Base-by-base conservation (phyloP, 495 filamentous ascomycete species). In the Hypoxylon fuscum region DNA sequence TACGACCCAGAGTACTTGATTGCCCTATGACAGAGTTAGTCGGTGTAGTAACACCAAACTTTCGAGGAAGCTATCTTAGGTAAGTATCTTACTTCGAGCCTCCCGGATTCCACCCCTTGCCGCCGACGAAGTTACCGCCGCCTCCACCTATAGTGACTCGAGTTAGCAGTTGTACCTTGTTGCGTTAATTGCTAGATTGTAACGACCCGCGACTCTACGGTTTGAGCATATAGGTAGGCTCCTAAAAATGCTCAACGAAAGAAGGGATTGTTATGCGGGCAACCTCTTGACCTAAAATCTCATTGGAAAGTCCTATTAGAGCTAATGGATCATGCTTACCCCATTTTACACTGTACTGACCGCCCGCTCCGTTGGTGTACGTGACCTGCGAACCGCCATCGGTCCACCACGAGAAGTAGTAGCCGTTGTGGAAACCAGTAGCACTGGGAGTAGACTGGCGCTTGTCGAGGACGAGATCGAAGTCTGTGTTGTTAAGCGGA, bases 341-440 rank as follows among this genome's bases (percentile, higher is more conserved):
- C 85, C 85, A 88, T 12, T 49, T 77, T 9, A 83, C 76, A 52
- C 70, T 77, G 75, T 87, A 88, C 47, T 75, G 68, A n/a, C 85
- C 85, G 17, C 68, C 78, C 15, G 73, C 64, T 35, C 79, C 80
- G 63, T 87, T 87, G 70, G 77, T 83, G 70, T 87, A 88, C 32
- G 69, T 75, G 5, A 87, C 79, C 55, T 69, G 71, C 5, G 74
- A 78, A 37, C 72, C 76, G 3, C 81, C 81, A 37, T 88, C 82
- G 41, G 83, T 87, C 83, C 83, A 88, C 78, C 83, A 87, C 21
- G 79, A 83, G 67, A 82, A 88, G 74, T 85, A 87, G 72, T 76
- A 87, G 53, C 83, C 83, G 56, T 83, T 81, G 72, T 81, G 76
- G 12, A 74, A 82, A 44, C 86, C 83, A 10, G 83, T 85, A 35